Evolutionary conservation across 164 flowering plant genomes (phyloP).

Genomic region (Umbellularia californica): DNA sequence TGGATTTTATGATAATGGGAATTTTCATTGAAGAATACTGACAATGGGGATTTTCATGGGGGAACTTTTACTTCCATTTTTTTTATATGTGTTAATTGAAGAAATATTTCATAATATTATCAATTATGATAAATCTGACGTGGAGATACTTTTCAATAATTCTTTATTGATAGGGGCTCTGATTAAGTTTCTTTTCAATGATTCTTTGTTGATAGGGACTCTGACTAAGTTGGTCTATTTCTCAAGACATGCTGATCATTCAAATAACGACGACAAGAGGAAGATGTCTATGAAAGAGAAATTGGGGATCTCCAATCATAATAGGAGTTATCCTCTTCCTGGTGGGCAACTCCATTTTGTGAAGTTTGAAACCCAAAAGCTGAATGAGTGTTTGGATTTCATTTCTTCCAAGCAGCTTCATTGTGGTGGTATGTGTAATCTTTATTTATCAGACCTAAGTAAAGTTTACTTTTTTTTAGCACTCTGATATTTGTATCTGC

Average conservation of each 20-base stretch:
- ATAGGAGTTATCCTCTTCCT: slow-evolving; percentile 79
- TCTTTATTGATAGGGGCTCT: slow-evolving; percentile 15
- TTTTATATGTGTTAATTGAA: too few relatives aligned
- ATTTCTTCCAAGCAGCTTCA: slow-evolving; percentile 92
- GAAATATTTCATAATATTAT: too few relatives aligned
- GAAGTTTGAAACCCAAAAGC: slow-evolving; percentile 92
- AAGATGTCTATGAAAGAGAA: slow-evolving; percentile 56
- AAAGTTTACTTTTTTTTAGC: background rate
- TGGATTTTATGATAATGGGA: too few relatives aligned
- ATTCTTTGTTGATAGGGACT: slow-evolving; percentile 51
- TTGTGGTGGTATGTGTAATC: slow-evolving; percentile 48
- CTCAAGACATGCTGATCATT: slow-evolving; percentile 79
- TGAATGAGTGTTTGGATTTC: slow-evolving; percentile 87
- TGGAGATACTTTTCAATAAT: background rate
- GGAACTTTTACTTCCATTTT: too few relatives aligned
- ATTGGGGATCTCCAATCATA: slow-evolving; percentile 66
- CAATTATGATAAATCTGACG: background rate
- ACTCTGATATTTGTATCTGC: too few relatives aligned
- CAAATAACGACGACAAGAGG: slow-evolving; percentile 62
- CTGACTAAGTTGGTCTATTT: slow-evolving; percentile 92
- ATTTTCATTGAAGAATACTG: too few relatives aligned
- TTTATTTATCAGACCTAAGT: background rate
- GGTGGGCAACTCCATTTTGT: slow-evolving; percentile 99
- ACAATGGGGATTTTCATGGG: too few relatives aligned
- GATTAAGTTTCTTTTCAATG: slow-evolving; percentile 44